Conservation (phyloP, 495 filamentous ascomycete genomes). For the Penicillium arizonense region DNA sequence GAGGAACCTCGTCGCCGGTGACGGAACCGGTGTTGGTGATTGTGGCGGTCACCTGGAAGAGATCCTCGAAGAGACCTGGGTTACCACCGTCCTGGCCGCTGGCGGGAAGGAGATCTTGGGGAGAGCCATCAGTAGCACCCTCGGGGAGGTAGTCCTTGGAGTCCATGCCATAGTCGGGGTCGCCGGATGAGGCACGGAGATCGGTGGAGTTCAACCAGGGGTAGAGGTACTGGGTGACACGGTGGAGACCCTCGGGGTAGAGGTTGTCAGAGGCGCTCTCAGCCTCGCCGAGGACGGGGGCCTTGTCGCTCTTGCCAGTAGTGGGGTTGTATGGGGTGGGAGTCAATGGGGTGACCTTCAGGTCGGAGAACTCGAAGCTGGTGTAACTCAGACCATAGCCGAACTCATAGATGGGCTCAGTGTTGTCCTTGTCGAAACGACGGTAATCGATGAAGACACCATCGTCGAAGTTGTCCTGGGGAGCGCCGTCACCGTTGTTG, state of each 20-base stretch:
- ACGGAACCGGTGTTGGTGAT: conserved; percentile 79
- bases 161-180: conserved; percentile 65
- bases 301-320: conserved; percentile 62
- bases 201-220: conserved; percentile 83
- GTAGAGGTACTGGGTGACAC: conserved; percentile 70
- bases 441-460: conserved; percentile 96
- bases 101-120: conserved; percentile 66
- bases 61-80: conserved; percentile 71
- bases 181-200: conserved; percentile 58
- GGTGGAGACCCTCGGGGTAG: conserved; percentile 65
- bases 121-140: conserved; percentile 58
- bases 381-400: conserved; percentile 91
- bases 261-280: conserved; percentile 68
- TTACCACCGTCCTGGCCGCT: conserved; percentile 79
- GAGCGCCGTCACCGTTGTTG: conserved; percentile 66
- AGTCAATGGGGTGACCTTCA: conserved; percentile 57
- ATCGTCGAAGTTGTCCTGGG: conserved; percentile 81
- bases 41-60: conserved; percentile 74
- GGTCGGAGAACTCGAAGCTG: conserved; percentile 75
- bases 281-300: conserved; percentile 67
- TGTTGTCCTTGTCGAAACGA: conserved; percentile 72
- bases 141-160: conserved; percentile 65
- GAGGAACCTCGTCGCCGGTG: conserved; percentile 77
- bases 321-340: conserved; percentile 63
- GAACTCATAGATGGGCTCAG: conserved; percentile 84